Percentiles rank a stretch among this genome's conserved stretches.
Evolutionary conservation across 2,329 filamentous ascomycete genomes (phyloP).

Genomic region (Cladophialophora immunda): DNA sequence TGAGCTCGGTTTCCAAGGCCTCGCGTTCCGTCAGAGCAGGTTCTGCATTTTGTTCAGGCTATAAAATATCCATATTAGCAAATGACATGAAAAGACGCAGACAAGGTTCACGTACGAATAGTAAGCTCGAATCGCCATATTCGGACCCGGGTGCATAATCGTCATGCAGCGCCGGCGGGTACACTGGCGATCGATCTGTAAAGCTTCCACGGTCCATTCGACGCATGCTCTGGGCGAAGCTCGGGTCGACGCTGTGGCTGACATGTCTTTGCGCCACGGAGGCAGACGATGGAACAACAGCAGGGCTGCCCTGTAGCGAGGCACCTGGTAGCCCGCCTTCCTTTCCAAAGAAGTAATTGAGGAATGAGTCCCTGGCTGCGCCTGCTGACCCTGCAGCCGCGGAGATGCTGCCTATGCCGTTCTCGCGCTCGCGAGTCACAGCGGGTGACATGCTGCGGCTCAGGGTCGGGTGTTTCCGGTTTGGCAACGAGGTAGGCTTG

Average conservation of each 20-base stretch:
- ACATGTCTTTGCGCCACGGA: constrained; percentile 69
- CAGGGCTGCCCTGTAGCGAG: constrained; percentile 47
- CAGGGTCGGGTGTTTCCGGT: constrained; percentile 69
- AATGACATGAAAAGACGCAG: constrained; percentile 15
- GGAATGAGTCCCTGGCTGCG: constrained; percentile 83
- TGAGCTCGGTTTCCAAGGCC: constrained; percentile 96
- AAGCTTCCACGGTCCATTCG: constrained; percentile 60
- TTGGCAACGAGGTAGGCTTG: constrained; percentile 60
- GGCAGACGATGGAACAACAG: constrained; percentile 51
- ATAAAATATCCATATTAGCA: constrained; percentile 7
- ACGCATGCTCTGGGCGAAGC: constrained; percentile 83
- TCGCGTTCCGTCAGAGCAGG: constrained; percentile 94
- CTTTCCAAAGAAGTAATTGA: constrained; percentile 99
- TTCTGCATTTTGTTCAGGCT: constrained; percentile 65
- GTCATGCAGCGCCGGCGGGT: constrained; percentile 55
- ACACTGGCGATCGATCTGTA: constrained; percentile 49
- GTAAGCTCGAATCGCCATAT: constrained; percentile 54
- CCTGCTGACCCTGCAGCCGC: constrained; percentile 67
- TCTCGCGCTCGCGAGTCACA: constrained; percentile 68
- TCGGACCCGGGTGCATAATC: constrained; percentile 51
- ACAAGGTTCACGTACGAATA: constrained; percentile 55
- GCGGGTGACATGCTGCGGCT: constrained; percentile 84
- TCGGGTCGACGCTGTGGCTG: constrained; percentile 80
- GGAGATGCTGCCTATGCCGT: constrained; percentile 67
- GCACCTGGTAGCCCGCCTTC: constrained; percentile 70